Base-by-base conservation (phyloP, 148 eudicot species). In the Limonium bicolor region DNA sequence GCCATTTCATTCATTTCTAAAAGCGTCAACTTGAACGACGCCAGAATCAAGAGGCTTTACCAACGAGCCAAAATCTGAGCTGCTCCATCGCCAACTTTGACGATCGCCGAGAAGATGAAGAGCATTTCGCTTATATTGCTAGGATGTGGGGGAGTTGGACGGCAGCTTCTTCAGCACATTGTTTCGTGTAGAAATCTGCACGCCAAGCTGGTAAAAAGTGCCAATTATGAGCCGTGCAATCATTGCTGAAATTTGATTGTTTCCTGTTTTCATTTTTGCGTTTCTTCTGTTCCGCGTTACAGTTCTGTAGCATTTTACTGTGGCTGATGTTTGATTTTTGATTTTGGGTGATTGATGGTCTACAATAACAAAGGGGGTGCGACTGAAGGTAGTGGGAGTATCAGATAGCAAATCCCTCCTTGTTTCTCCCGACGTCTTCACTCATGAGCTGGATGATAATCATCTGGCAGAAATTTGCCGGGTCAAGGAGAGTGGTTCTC, bases 101-200 rank as follows among this genome's bases (percentile, higher is more conserved):
- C 20, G 17, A 20, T 6, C 8, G 30, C 32, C 29, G 43, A 35
- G 20, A 53, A 14, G 41, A 88, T 72, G 94, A 77, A 74, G 78
- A 73, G 42, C 37, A 73, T 80, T 18, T 57, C 79, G 22, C 29
- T 88, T 51, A 55, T 88, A 37, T 27, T 88, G 55, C 56, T 88
- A 65, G 97, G 97, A 0, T 88, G 94, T 23, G 97, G 97, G 35
- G 97, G 97, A 9, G 97, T 88, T 2, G 97, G 97, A 11, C 71
- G 87, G 8, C 87, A 88, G 24, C 82, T 88, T 51, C 71, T 88
- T 29, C 84, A 72, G 7, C 94, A 88, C 74, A 73, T 88, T 50
- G 54, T 80, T 37, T 67, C 84, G 7, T 84, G 84, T 62, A 61
- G 97, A 36, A 8, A 63, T 26, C 66, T 73, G 37, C 97, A 80